Conservation (phyloP, 495 filamentous ascomycete species). For the Corynascus novoguineensis region DNA sequence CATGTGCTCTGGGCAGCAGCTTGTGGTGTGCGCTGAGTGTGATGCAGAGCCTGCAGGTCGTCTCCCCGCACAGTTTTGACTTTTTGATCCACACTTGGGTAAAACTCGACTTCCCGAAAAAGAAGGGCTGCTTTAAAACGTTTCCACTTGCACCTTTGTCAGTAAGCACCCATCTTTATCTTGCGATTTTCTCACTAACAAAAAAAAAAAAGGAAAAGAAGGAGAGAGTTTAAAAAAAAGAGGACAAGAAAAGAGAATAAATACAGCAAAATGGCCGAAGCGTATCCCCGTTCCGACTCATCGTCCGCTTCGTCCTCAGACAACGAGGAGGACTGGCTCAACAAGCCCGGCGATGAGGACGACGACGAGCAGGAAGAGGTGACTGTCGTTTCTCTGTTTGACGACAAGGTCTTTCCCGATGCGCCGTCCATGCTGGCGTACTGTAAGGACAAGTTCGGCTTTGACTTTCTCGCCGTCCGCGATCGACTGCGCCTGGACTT, state of each 20-base stretch:
- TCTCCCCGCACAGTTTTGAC: constrained; percentile 6
- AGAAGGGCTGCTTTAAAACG: too few species aligned
- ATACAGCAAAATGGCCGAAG: constrained; percentile 20
- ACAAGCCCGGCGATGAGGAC: constrained; percentile 35
- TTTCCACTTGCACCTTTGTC: neutral
- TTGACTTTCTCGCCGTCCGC: constrained; percentile 65
- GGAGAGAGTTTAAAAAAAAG: neutral
- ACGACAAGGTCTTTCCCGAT: constrained; percentile 61
- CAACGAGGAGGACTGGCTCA: constrained; percentile 71
- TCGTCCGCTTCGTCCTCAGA: constrained; percentile 22
- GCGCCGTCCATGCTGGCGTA: constrained; percentile 63
- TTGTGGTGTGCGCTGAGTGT: neutral
- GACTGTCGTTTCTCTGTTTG: constrained; percentile 64
- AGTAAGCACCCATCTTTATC: neutral
- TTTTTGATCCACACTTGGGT: constrained; percentile 7
- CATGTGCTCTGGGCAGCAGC: neutral
- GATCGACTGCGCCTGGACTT: constrained; percentile 71
- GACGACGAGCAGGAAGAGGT: constrained; percentile 52
- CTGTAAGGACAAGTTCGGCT: constrained; percentile 62
- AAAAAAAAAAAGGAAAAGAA: neutral
- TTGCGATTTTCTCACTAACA: neutral
- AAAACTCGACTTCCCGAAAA: constrained; percentile 3
- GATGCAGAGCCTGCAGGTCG: neutral
- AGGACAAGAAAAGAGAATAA: neutral
- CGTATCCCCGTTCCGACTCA: constrained; percentile 18